These are phyloP conservation scores for Lachancea nothofagi DNA, from an alignment of 805 yeast genomes.

Conservation along the genomic window DNA sequence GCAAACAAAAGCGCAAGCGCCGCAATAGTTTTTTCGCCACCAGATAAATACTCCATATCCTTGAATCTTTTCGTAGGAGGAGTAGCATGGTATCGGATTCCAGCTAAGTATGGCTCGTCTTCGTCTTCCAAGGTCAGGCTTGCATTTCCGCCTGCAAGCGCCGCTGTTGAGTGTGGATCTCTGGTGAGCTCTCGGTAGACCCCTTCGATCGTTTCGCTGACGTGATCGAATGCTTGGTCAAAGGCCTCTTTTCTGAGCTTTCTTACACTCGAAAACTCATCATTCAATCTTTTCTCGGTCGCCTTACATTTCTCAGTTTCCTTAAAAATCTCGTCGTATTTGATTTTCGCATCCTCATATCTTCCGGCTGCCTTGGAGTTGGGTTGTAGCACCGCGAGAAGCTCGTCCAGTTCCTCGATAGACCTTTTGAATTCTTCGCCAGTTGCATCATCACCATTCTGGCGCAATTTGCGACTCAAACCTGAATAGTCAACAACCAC, in stretches of 20 bases:
- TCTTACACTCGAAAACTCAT: slow-evolving; percentile 55
- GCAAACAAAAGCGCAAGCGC: slow-evolving; percentile 91
- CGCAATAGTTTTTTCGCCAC: slow-evolving; percentile 96
- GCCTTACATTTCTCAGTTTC: slow-evolving; percentile 61
- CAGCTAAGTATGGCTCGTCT: slow-evolving; percentile 81
- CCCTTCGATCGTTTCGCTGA: slow-evolving; percentile 62
- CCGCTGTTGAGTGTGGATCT: slow-evolving; percentile 42
- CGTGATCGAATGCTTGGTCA: slow-evolving; percentile 69
- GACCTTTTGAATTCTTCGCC: slow-evolving; percentile 35
- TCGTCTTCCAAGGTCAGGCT: slow-evolving; percentile 80
- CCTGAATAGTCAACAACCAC: slow-evolving; percentile 52
- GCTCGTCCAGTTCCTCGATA: slow-evolving; percentile 35
- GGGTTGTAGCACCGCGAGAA: slow-evolving; percentile 51
- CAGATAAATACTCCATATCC: slow-evolving; percentile 87
- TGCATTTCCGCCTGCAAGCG: slow-evolving; percentile 91
- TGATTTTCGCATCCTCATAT: slow-evolving; percentile 58
- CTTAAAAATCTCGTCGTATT: slow-evolving; percentile 53
- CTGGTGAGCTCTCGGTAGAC: slow-evolving; percentile 85
- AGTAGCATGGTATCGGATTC: slow-evolving; percentile 87
- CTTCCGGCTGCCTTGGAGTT: slow-evolving; percentile 76
- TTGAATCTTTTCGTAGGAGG: slow-evolving; percentile 93
- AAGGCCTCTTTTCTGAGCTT: slow-evolving; percentile 56
- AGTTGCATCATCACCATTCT: slow-evolving; percentile 28
- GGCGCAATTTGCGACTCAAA: slow-evolving; percentile 41
- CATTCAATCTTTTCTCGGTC: slow-evolving; percentile 49